Base-by-base conservation (phyloP, 2,329 filamentous ascomycete genomes). In the Fusarium globosum region DNA sequence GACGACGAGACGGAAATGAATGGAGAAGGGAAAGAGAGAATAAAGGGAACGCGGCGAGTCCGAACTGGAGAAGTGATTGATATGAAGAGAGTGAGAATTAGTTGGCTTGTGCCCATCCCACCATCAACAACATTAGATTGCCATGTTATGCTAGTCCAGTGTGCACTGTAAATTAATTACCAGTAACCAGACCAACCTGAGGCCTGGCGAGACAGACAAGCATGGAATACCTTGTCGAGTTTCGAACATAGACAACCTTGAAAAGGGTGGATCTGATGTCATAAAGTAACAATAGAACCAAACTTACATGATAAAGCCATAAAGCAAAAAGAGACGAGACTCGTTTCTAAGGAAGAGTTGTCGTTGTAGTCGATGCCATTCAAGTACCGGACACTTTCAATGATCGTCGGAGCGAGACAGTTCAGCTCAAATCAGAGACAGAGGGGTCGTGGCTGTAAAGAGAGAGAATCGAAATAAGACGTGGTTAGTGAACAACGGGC, bases 271-370 rank as follows among this genome's bases (percentile, higher is more conserved):
- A 61, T 28, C 65, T 74, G 68, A 72, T 75, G 61, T 74, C 72
- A 74, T 72, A 26, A 33, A 43, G 52, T 18, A 72, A 58, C 56
- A 38, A 45, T 28, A 46, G 49, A 62, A 49, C 20, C 23, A 28
- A 41, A 74, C 72, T 61, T 75, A 74, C 72, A 63, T 62, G 64
- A 63, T 28, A 68, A 70, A 72, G 57, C 72, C 72, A 74, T 74
- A 74, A 74, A 72, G 56, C 14, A 55, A 45, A 46, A 30, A n/a
- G 36, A 48, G 38, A 43, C 7, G n/a, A 21, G 20, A 38, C 23
- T 65, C 30, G 21, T 15, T 30, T 30, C 28, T 56, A 67, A 23
- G 35, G 33, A 21, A 30, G 28, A 60, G 33, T 61, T 23, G 59
- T 59, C 59, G 58, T 64, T 60, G 39, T 43, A 53, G 45, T 46